Conservation (phyloP, 306 rosid genomes). For the Acacia acuminata region DNA sequence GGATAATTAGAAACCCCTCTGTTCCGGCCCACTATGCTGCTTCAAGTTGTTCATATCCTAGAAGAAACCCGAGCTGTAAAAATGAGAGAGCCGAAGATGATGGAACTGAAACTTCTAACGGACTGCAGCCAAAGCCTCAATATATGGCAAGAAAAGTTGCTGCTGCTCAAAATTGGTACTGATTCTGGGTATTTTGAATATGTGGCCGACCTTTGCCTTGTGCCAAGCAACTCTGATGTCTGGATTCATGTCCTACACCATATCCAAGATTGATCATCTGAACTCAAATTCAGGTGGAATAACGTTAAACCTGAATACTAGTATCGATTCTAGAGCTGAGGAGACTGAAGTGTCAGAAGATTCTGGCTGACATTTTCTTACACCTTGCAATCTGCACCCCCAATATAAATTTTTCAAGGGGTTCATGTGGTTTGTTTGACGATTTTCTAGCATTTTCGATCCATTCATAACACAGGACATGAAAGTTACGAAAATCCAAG, state of each 20-base stretch:
- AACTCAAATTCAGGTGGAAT: constrained; percentile 19
- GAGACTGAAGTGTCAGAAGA: constrained; percentile 29
- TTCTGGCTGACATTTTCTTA: constrained; percentile 19
- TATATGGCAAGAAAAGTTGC: constrained; percentile 91
- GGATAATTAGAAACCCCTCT: constrained; percentile 63
- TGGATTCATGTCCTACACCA: constrained; percentile 31
- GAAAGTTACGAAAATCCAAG: constrained; percentile 32
- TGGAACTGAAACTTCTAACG: constrained; percentile 73
- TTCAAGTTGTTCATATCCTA: constrained; percentile 66
- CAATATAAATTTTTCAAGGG: constrained; percentile 21
- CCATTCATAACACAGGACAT: constrained; percentile 32
- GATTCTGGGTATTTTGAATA: constrained; percentile 32
- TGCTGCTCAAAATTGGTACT: constrained; percentile 95
- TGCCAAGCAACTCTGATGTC: constrained; percentile 19
- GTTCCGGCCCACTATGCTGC: constrained; percentile 61
- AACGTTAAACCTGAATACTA: constrained; percentile 17
- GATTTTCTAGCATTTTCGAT: constrained; percentile 33
- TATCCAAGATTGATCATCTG: constrained; percentile 31
- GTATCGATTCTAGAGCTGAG: constrained; percentile 21
- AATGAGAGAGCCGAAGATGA: constrained; percentile 75
- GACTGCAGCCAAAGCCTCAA: constrained; percentile 87
- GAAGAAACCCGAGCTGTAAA: constrained; percentile 81
- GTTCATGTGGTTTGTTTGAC: constrained; percentile 31
- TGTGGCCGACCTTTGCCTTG: constrained; percentile 24
- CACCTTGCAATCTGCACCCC: constrained; percentile 30